Evolutionary conservation across 2,329 filamentous ascomycete genomes (phyloP), one percentile per base, ranked within the genome.

Genomic region (Fusarium miscanthi): DNA sequence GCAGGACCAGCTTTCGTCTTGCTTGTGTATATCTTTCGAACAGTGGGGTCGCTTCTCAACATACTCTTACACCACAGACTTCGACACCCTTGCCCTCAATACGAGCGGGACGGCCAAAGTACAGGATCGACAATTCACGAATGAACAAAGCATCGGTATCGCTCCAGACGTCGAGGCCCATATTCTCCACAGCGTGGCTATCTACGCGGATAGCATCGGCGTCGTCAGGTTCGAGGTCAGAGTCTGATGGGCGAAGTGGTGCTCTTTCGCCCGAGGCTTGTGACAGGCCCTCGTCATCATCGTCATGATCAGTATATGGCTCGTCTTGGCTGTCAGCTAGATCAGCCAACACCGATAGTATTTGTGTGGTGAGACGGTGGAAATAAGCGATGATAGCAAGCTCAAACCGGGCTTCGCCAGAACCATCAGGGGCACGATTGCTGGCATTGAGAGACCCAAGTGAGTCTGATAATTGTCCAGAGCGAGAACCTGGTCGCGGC

Each of bases 101-200:
- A 72, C 86, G 85, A 14, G 90, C 90, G 51, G 85, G 81, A 21
- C 91, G 84, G 35, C 85, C 89, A 81, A 94, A 94, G 82, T 93
- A 95, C 71, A 88, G 82, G 69, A 81, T 85, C 48, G 89, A 83
- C 56, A 93, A 83, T 60, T 91, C 90, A 69, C 84, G 84, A 21
- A 94, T 87, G 77, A 95, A 95, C 6, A 84, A 84, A n/a, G 88
- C 88, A 78, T 95, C 93, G 21, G 85, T 84, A 37, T 87, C 84
- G 78, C 92, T 94, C 93, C 93, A 96, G 2, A 91, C 86, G 75
- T 96, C 93, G 25, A 96, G 85, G 0, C 93, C 93, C 90, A 95
- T 92, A 49, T 86, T 85, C 65, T 89, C 87, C 54, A 95, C 80
- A 60, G 92, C 89, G 31, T 90, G 90, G 72, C 88, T 89, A 69